These are phyloP conservation scores for Corymbia citriodora DNA, from an alignment of 441 rosid species.

Conservation along the genomic window DNA sequence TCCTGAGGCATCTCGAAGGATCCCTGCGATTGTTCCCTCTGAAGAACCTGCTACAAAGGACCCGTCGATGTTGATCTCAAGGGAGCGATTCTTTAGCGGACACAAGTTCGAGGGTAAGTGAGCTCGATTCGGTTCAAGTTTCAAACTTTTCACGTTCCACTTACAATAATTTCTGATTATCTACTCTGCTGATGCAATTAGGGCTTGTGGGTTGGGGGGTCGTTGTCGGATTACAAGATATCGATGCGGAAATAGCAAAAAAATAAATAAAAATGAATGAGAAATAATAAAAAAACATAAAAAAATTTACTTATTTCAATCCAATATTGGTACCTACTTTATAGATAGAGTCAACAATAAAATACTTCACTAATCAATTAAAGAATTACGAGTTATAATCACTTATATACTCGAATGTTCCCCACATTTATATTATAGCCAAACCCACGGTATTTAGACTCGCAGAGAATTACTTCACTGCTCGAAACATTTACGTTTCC, in stretches of 20 bases:
- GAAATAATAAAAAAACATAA: too few species aligned
- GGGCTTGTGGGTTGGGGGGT: background rate
- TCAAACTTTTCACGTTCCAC: background rate
- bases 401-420: too few species aligned
- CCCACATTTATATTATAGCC: too few species aligned
- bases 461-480: background rate
- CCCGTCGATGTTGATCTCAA: background rate
- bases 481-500: background rate
- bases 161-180: background rate
- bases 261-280: too few species aligned
- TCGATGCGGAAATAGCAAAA: too few species aligned
- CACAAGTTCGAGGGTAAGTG: background rate
- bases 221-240: background rate
- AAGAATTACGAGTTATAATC: too few species aligned
- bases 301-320: too few species aligned
- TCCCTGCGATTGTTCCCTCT: background rate
- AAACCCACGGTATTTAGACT: background rate
- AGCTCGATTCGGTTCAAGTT: background rate
- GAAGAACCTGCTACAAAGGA: background rate
- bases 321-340: too few species aligned
- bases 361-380: background rate
- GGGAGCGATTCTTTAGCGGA: background rate
- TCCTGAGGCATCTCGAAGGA: background rate
- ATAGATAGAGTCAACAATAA: too few species aligned
- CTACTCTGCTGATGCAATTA: background rate